Base-by-base conservation (phyloP, 148 eudicot species). In the Rhododendron molle region DNA sequence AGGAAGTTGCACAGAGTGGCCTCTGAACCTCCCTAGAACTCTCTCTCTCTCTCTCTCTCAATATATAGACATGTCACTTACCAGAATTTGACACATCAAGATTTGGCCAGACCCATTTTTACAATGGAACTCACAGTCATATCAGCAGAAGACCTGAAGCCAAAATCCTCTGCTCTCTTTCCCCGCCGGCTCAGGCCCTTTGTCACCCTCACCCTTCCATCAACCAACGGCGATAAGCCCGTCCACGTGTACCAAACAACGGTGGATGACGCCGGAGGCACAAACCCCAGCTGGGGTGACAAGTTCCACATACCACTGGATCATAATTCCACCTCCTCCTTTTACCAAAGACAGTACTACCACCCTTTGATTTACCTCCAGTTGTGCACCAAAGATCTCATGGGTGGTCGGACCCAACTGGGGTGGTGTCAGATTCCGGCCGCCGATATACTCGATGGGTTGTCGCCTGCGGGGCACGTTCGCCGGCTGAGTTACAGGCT, bases 381-480 rank as follows among this genome's bases (percentile, higher is more conserved):
- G 44, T 40, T 94, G 0, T 91, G 73, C 77, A 80, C 90, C n/a
- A 90, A 90, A 34, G 80, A 84, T 85, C 82, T 85, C 52, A 83
- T 90, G 13, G 50, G 89, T 84, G 90, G 94, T 73, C 89, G 74
- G 46, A 38, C 79, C 34, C 85, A 83, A 16, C 30, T 94, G 36
- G 95, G 96, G n/a, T 93, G 96, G 95, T 86, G 91, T 38, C 89
- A 82, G 40, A 88, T 94, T 56, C 96, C 96, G 47, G 85, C 87
- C 7, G 43, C 88, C 0, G 96, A 94, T 83, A 84, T 94, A 10
- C 46, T 85, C 1, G 88, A 88, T 69, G 92, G 91, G 87, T 80
- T 86, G 32, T 56, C 78, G 15, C 90, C 93, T 26, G 67, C 69
- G 32, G 93, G 91, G 26, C 58, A 43, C 23, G 46, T 85, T 71